phyloP scores from a whole-genome alignment of 805 yeast genomes.

The Wickerhamiella slavikovae region DNA sequence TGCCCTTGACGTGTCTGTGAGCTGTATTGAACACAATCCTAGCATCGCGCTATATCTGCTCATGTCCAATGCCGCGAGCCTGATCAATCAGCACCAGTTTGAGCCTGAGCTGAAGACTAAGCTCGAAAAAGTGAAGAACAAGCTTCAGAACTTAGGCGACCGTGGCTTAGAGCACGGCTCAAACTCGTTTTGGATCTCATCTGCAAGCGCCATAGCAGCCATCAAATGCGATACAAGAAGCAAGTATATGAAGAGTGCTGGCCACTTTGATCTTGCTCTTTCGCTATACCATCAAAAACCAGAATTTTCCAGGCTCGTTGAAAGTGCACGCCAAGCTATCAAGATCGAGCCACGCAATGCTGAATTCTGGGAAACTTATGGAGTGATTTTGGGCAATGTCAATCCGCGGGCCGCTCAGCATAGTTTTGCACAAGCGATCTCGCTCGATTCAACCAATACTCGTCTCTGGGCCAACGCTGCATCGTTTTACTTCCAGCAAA shows the following conservation, averaged over 20 bases:
- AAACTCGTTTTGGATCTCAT: too few species aligned
- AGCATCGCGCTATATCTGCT: too few species aligned
- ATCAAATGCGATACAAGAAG: slow-evolving; percentile 1
- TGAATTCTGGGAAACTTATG: slow-evolving; percentile 66
- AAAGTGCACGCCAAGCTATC: slow-evolving; percentile 56
- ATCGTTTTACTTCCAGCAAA: slow-evolving; percentile 42
- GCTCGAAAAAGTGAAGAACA: too few species aligned
- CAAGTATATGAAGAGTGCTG: slow-evolving; percentile 15
- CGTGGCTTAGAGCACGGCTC: too few species aligned
- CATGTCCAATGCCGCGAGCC: too few species aligned
- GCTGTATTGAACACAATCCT: too few species aligned
- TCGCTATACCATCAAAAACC: slow-evolving; percentile 36
- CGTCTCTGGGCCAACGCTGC: slow-evolving; percentile 69
- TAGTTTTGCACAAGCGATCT: slow-evolving; percentile 66
- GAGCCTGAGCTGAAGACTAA: too few species aligned
- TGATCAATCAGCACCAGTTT: too few species aligned
- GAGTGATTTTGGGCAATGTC: slow-evolving; percentile 43
- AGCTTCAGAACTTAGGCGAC: too few species aligned
- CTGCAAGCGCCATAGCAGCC: too few species aligned
- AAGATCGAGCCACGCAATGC: slow-evolving; percentile 49
- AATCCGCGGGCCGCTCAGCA: slow-evolving; percentile 74
- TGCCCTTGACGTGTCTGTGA: too few species aligned
- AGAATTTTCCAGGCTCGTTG: too few species aligned
- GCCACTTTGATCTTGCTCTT: slow-evolving; percentile 52
- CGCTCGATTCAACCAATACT: slow-evolving; percentile 47